phyloP scores from a whole-genome alignment of 164 flowering plant genomes.

The Hamamelis virginiana region DNA sequence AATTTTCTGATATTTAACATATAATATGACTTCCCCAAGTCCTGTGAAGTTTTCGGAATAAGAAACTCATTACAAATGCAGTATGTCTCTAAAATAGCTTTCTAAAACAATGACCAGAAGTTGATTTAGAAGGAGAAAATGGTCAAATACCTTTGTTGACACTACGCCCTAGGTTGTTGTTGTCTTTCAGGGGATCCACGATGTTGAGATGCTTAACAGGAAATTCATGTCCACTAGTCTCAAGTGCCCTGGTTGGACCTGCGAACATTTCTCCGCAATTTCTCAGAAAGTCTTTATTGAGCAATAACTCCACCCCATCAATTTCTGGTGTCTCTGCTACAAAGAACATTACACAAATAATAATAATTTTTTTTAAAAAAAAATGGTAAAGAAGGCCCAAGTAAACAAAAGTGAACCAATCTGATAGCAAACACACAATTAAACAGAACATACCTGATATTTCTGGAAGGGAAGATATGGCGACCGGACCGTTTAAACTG shows the following conservation, averaged over 20 bases:
- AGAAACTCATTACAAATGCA: not conserved
- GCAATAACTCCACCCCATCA: constrained; percentile 15
- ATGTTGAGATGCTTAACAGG: constrained; percentile 32
- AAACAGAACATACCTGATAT: constrained; percentile 14
- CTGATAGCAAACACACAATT: not conserved
- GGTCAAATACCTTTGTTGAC: constrained; percentile 28
- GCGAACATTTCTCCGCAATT: constrained; percentile 20
- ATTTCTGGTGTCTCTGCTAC: constrained; percentile 15
- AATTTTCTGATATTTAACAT: too few species aligned
- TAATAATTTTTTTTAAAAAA: too few species aligned
- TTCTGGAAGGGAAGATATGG: constrained; percentile 27
- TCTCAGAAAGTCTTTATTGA: constrained; percentile 24
- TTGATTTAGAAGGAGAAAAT: not conserved
- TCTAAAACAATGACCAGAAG: not conserved
- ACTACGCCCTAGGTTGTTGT: constrained; percentile 43
- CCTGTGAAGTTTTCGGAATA: too few species aligned
- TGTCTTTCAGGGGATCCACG: constrained; percentile 35
- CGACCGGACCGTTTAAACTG: constrained; percentile 25
- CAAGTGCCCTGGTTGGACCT: constrained; percentile 10
- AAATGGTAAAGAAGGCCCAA: not conserved
- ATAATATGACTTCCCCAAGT: too few species aligned
- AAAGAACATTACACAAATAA: not conserved
- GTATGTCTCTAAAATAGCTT: not conserved
- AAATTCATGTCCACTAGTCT: constrained; percentile 11
- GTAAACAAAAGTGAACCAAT: not conserved